These are phyloP conservation scores for Aethionema arabicum DNA, from an alignment of 345 rosid species.

Conservation along the genomic window DNA sequence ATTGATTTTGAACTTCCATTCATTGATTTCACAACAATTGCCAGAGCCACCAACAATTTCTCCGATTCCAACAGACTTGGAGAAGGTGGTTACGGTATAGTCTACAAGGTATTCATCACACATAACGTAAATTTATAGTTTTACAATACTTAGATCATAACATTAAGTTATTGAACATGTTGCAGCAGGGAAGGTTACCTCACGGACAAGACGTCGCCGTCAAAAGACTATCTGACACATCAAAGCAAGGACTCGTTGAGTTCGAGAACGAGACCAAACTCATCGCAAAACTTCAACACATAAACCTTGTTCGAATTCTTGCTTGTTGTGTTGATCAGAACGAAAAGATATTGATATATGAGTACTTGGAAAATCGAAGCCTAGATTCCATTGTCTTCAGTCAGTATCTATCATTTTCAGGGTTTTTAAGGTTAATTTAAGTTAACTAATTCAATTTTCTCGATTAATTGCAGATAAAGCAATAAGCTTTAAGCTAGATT, in stretches of 20 bases:
- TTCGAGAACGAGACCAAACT: constrained; percentile 50
- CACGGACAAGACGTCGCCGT: constrained; percentile 47
- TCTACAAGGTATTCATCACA: no score
- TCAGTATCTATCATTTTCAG: constrained; percentile 8
- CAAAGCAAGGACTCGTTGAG: constrained; percentile 46
- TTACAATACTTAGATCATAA: no score
- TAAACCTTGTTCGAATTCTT: constrained; percentile 45
- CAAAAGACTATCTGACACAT: constrained; percentile 44
- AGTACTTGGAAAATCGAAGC: constrained; percentile 48
- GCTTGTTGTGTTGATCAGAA: constrained; percentile 49
- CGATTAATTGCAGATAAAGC: no score
- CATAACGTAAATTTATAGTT: no score
- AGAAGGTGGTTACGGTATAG: no score
- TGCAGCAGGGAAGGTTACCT: constrained; percentile 41
- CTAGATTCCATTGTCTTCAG: constrained; percentile 46
- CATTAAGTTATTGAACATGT: background rate
- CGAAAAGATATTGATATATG: constrained; percentile 57
- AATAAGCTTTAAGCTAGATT: background rate
- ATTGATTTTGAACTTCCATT: no score
- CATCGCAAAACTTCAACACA: constrained; percentile 52
- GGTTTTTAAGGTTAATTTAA: background rate
- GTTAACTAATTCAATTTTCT: no score
- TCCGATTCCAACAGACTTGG: no score
- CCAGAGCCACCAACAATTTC: no score
- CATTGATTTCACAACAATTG: no score